A percentile compares a stretch with the other conserved stretches of the same genome.
Conservation (phyloP, 1,284 basidiomycete genomes). For the Puccinia sorghi region DNA sequence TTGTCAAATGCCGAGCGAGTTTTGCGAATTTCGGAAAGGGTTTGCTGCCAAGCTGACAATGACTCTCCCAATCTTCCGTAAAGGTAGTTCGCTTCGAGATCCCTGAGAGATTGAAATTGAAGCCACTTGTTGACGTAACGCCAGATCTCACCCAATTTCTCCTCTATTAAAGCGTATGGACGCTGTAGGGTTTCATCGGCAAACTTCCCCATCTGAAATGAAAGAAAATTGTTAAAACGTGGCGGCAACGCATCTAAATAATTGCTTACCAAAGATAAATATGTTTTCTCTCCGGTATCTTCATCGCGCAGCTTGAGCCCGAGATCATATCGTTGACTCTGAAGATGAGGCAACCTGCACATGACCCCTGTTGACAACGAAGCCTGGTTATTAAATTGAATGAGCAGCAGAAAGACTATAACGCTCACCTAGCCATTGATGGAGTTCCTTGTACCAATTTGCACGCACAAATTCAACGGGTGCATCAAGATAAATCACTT, state of each 20-base stretch:
- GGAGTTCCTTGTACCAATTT: slow-evolving; percentile 86
- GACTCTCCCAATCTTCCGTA: slow-evolving; percentile 74
- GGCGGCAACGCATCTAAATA: neutral
- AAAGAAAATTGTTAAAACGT: neutral
- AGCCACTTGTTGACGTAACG: slow-evolving; percentile 96
- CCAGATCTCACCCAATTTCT: slow-evolving; percentile 79
- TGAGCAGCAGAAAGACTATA: neutral
- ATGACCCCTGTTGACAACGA: slow-evolving; percentile 66
- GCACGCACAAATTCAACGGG: slow-evolving; percentile 91
- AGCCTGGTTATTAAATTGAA: neutral
- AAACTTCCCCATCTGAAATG: slow-evolving; percentile 71
- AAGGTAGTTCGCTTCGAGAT: slow-evolving; percentile 92
- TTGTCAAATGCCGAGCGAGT: slow-evolving; percentile 95
- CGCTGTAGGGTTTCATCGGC: slow-evolving; percentile 72
- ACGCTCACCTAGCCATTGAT: slow-evolving; percentile 76
- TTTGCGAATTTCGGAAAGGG: slow-evolving; percentile 93
- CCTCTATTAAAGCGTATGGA: slow-evolving; percentile 83
- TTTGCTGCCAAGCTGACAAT: slow-evolving; percentile 78
- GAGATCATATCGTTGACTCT: slow-evolving; percentile 94
- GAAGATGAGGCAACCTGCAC: slow-evolving; percentile 82
- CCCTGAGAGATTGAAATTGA: slow-evolving; percentile 98
- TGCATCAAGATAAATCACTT: slow-evolving; percentile 93
- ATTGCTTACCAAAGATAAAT: slow-evolving; percentile 70
- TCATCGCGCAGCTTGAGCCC: slow-evolving; percentile 66
- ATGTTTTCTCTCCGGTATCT: slow-evolving; percentile 58